These are phyloP conservation scores for Saccharum spontaneum DNA, from an alignment of 176 grass and related monocot species.

Conservation along the genomic window DNA sequence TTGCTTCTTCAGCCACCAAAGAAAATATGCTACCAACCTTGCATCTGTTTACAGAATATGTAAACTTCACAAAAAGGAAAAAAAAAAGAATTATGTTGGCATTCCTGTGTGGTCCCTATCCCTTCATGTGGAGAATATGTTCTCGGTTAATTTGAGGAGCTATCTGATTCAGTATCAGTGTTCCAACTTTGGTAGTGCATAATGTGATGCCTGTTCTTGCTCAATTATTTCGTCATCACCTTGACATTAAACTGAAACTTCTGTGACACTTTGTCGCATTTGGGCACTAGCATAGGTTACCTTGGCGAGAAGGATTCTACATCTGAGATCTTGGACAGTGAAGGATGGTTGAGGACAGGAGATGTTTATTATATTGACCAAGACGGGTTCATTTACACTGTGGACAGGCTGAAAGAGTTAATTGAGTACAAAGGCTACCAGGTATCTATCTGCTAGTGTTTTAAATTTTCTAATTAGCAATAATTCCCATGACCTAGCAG, in stretches of 20 bases:
- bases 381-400: constrained; percentile 42
- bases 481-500: not conserved
- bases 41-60: not conserved
- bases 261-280: not conserved
- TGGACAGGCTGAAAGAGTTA: constrained; percentile 56
- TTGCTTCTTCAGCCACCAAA: not conserved
- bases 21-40: not conserved
- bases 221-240: not conserved
- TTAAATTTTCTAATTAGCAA: not conserved
- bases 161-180: not conserved
- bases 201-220: not conserved
- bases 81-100: not conserved
- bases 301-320: constrained; percentile 45
- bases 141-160: not conserved
- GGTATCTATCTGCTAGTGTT: constrained; percentile 15
- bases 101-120: not conserved
- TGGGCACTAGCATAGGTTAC: constrained; percentile 36
- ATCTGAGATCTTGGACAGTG: constrained; percentile 32
- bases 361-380: constrained; percentile 47
- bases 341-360: constrained; percentile 61
- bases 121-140: not conserved
- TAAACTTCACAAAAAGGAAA: too few relatives aligned
- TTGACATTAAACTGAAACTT: not conserved
- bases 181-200: not conserved
- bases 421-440: constrained; percentile 70